Conservation (phyloP, 1,284 basidiomycete species). For the Golubevia sp. region DNA sequence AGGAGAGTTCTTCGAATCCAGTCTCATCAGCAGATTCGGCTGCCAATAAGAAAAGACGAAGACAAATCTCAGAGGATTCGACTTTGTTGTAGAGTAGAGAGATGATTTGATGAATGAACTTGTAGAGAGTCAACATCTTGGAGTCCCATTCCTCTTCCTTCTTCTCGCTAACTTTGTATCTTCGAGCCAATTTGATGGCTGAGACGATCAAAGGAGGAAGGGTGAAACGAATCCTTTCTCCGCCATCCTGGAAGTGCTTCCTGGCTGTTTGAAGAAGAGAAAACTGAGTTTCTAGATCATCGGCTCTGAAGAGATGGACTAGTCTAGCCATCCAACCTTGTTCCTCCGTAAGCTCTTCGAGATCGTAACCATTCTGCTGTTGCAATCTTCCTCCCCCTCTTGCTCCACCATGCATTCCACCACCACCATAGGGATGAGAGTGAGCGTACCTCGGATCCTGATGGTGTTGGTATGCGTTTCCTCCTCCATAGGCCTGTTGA, state of each 20-base stretch:
- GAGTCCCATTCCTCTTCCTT: constrained; percentile 39
- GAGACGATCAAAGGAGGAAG: constrained; percentile 52
- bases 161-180: constrained; percentile 41
- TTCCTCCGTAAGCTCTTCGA: constrained; percentile 56
- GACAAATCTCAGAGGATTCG: constrained; percentile 51
- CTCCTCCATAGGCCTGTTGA: constrained; percentile 7
- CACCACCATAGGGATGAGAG: not conserved
- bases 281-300: constrained; percentile 52
- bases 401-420: constrained; percentile 25
- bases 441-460: constrained; percentile 8
- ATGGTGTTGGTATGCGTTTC: constrained; percentile 9
- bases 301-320: constrained; percentile 54
- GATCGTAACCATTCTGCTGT: constrained; percentile 34
- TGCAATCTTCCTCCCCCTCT: constrained; percentile 19
- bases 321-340: constrained; percentile 56
- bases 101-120: constrained; percentile 58
- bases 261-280: constrained; percentile 50
- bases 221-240: constrained; percentile 52
- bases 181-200: constrained; percentile 50
- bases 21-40: constrained; percentile 56
- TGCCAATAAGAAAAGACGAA: constrained; percentile 49
- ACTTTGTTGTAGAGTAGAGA: constrained; percentile 53
- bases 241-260: constrained; percentile 50
- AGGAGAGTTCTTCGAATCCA: constrained; percentile 54
- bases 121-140: constrained; percentile 55